Conservation (phyloP, 1,284 basidiomycete species). For the Austroboletus olivaceoglutinosus region DNA sequence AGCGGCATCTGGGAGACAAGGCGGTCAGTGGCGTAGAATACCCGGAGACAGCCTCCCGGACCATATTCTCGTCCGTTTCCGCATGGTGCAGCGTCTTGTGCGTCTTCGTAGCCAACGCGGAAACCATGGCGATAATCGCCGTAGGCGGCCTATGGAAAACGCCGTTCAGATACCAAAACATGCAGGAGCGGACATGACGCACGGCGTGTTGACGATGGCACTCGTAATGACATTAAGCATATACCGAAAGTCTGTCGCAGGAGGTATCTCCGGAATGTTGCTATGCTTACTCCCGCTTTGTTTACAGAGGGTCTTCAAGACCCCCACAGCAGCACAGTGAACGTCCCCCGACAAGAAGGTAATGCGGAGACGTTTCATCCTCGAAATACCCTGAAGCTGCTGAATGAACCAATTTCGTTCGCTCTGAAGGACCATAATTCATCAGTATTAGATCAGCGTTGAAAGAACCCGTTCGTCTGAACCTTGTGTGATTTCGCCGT, state of each 20-base stretch:
- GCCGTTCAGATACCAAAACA: conserved; percentile 17
- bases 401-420: conserved; percentile 92
- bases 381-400: conserved; percentile 71
- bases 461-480: neutral
- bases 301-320: conserved; percentile 62
- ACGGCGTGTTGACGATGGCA: conserved; percentile 83
- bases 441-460: neutral
- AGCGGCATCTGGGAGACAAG: conserved; percentile 61
- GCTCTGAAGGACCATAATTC: conserved; percentile 42
- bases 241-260: conserved; percentile 71
- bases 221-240: conserved; percentile 85
- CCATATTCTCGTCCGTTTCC: conserved; percentile 85
- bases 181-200: conserved; percentile 30
- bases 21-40: neutral
- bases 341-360: conserved; percentile 91
- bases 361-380: conserved; percentile 61
- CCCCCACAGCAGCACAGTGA: conserved; percentile 82
- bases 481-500: conserved; percentile 81
- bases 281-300: conserved; percentile 39
- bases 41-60: conserved; percentile 25
- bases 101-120: conserved; percentile 74
- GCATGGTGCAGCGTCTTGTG: conserved; percentile 80
- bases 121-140: conserved; percentile 79
- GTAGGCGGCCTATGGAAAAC: conserved; percentile 59
- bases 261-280: conserved; percentile 45